These are phyloP conservation scores for Trichoderma simmonsii DNA, from an alignment of 2,329 filamentous ascomycete species.

Conservation along the genomic window DNA sequence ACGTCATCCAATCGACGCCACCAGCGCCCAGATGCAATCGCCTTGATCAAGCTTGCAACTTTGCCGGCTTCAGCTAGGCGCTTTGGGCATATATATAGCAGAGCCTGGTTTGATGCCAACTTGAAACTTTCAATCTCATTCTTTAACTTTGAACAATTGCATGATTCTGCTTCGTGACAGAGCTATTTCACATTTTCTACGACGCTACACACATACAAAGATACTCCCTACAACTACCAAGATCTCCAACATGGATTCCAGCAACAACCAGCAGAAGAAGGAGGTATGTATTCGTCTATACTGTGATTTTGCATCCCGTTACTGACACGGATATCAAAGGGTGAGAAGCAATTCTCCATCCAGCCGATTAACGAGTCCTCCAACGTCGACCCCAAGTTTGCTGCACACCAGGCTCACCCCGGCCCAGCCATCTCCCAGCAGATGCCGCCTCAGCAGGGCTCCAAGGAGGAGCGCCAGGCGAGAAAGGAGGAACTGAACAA, in stretches of 20 bases:
- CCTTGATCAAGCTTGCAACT: not conserved
- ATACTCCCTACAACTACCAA: not conserved
- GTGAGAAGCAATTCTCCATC: constrained; percentile 45
- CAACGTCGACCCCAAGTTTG: constrained; percentile 46
- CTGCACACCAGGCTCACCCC: constrained; percentile 53
- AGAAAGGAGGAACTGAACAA: constrained; percentile 67
- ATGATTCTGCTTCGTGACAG: not conserved
- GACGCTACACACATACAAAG: not conserved
- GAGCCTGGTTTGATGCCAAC: not conserved
- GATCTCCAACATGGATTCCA: constrained; percentile 21
- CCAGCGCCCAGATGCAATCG: not conserved
- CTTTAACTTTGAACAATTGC: not conserved
- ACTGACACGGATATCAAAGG: constrained; percentile 24
- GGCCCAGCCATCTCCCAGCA: constrained; percentile 56
- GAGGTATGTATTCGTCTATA: constrained; percentile 9
- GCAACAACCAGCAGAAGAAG: constrained; percentile 23
- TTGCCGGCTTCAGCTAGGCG: not conserved
- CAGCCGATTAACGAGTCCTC: constrained; percentile 42
- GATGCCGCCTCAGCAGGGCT: constrained; percentile 55
- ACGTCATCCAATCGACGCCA: constrained; percentile 15
- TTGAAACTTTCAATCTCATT: not conserved
- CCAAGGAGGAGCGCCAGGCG: constrained; percentile 65
- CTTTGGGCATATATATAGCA: not conserved
- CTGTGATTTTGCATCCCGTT: not conserved
- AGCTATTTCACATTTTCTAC: not conserved